Evolutionary conservation across 2,329 filamentous ascomycete genomes (phyloP).

Genomic region (Ascochyta viciae-villosae): DNA sequence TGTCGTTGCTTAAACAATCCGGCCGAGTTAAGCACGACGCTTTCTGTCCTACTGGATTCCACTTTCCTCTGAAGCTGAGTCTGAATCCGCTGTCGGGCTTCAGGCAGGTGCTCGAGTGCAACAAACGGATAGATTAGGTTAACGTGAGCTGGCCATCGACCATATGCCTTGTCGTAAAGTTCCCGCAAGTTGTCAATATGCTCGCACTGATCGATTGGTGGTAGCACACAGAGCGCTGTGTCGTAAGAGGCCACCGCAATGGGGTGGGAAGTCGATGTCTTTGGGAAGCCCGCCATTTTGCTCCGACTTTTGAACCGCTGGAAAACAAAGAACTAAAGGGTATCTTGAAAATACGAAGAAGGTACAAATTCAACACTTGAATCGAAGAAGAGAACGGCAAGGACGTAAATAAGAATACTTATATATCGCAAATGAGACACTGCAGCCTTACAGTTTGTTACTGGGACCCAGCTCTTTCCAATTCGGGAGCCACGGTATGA

Average conservation of each 20-base stretch:
- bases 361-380: neutral
- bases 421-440: neutral
- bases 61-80: conserved; percentile 37
- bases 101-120: conserved; percentile 53
- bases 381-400: neutral
- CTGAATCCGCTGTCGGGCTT: conserved; percentile 53
- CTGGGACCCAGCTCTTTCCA: neutral
- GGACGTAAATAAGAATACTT: conserved; percentile 1
- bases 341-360: conserved; percentile 17
- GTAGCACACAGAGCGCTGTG: conserved; percentile 68
- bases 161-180: conserved; percentile 68
- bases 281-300: conserved; percentile 28
- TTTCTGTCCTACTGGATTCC: neutral
- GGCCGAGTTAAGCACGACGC: conserved; percentile 47
- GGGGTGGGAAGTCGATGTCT: conserved; percentile 1
- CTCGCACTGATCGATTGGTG: conserved; percentile 57
- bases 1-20: conserved; percentile 60
- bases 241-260: conserved; percentile 55
- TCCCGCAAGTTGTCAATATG: conserved; percentile 63
- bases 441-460: neutral
- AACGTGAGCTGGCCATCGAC: conserved; percentile 71
- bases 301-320: neutral
- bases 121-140: conserved; percentile 74
- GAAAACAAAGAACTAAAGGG: conserved; percentile 4
- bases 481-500: conserved; percentile 21